Evolutionary conservation across 164 flowering plant genomes (phyloP).

Genomic region (Tetracentron sinense): DNA sequence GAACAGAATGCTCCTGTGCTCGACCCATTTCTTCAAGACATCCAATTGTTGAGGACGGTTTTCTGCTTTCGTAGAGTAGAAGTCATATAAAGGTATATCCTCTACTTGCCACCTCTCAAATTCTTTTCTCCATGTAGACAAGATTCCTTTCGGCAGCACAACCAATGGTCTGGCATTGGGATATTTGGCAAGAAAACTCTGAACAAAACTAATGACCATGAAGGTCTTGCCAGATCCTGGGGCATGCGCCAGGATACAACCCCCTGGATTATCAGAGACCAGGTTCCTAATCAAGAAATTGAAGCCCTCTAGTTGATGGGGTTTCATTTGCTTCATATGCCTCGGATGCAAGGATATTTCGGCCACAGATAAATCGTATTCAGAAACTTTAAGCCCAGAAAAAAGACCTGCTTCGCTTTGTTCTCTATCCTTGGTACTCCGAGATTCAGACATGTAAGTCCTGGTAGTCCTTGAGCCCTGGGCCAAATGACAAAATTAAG

Average conservation of each 20-base stretch:
- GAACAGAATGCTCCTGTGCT: conserved; percentile 64
- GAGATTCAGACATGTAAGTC: conserved; percentile 48
- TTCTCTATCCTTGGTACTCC: conserved; percentile 26
- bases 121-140: conserved; percentile 79
- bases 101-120: conserved; percentile 81
- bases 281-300: conserved; percentile 73
- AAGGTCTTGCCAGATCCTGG: conserved; percentile 98
- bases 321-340: conserved; percentile 79
- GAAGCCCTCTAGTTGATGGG: conserved; percentile 91
- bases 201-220: conserved; percentile 86
- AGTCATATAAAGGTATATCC: conserved; percentile 65
- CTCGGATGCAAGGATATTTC: conserved; percentile 78
- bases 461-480: conserved; percentile 53
- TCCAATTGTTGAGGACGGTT: conserved; percentile 58
- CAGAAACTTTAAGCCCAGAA: conserved; percentile 32
- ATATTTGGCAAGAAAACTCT: conserved; percentile 77
- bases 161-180: conserved; percentile 72
- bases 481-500: conserved; percentile 5
- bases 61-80: conserved; percentile 69
- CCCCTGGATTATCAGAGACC: conserved; percentile 72
- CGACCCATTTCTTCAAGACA: conserved; percentile 66
- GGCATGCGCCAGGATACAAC: conserved; percentile 93
- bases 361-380: conserved; percentile 27
- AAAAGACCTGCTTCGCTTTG: conserved; percentile 11
- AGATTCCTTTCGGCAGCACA: conserved; percentile 76